Conservation (phyloP, 2,329 filamentous ascomycete species). For the Lachnellula arida region DNA sequence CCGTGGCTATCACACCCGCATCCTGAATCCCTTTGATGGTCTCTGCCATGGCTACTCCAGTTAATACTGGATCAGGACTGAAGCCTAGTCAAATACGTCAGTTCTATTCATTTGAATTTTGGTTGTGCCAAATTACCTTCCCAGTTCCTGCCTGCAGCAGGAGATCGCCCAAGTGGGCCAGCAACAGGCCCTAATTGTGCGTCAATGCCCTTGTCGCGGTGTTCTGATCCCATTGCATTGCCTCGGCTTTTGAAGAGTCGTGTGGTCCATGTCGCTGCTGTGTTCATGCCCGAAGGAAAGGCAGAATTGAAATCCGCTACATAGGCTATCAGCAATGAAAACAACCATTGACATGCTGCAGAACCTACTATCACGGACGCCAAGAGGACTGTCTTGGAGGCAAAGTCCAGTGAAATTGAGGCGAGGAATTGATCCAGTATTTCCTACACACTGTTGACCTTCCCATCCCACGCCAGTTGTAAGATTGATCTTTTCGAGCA, state of each 20-base stretch:
- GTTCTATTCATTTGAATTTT: not conserved
- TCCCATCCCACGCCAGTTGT: conserved; percentile 68
- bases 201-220: conserved; percentile 68
- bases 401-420: conserved; percentile 30
- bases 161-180: conserved; percentile 63
- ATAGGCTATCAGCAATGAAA: not conserved
- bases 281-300: conserved; percentile 73
- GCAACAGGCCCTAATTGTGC: conserved; percentile 69
- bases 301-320: conserved; percentile 65
- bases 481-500: conserved; percentile 86
- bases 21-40: conserved; percentile 77
- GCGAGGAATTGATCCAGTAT: conserved; percentile 31
- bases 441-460: conserved; percentile 30
- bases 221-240: conserved; percentile 65
- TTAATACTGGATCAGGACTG: conserved; percentile 71
- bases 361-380: conserved; percentile 37
- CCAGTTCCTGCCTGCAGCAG: conserved; percentile 66
- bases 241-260: conserved; percentile 64
- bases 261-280: conserved; percentile 71
- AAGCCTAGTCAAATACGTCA: conserved; percentile 34
- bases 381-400: conserved; percentile 31
- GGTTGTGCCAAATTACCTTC: conserved; percentile 38
- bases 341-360: not conserved
- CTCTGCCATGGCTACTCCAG: conserved; percentile 66
- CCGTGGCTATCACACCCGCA: conserved; percentile 75